These are phyloP conservation scores for Ilex aquifolium DNA, from an alignment of 257 asterid species.

Conservation along the genomic window DNA sequence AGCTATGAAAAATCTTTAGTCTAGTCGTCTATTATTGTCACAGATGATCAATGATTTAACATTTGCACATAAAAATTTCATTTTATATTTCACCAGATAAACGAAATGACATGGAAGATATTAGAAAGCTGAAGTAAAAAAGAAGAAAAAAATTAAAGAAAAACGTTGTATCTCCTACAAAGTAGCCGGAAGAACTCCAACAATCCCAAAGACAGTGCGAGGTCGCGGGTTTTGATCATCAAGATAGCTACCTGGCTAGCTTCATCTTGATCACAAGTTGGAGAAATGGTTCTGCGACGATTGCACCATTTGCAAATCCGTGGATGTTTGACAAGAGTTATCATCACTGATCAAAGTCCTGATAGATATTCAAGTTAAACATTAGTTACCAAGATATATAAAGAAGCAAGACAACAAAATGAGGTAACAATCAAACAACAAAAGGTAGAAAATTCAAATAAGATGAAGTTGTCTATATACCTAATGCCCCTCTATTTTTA, in stretches of 20 bases:
- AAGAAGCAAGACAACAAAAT: no score
- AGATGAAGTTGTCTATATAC: no score
- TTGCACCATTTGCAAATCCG: constrained; percentile 68
- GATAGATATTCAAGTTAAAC: constrained; percentile 10
- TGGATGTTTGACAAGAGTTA: constrained; percentile 61
- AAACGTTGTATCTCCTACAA: constrained; percentile 23
- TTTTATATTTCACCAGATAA: constrained; percentile 36
- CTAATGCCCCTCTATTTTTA: no score
- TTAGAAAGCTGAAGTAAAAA: constrained; percentile 24
- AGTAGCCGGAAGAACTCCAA: constrained; percentile 10
- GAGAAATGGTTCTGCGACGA: constrained; percentile 68
- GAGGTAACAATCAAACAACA: no score
- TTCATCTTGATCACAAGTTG: constrained; percentile 37
- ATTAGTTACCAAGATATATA: not conserved
- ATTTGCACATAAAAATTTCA: constrained; percentile 20
- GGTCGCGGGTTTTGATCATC: constrained; percentile 13
- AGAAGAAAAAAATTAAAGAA: constrained; percentile 10
- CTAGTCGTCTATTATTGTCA: no score
- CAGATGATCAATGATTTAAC: no score
- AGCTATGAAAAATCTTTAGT: no score
- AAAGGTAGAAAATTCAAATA: no score
- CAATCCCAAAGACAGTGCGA: constrained; percentile 17
- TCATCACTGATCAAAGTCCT: constrained; percentile 59
- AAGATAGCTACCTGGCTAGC: constrained; percentile 14
- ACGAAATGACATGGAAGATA: constrained; percentile 10